phyloP scores from a whole-genome alignment of 805 yeast species.

The Wickerhamiella occidentalis region DNA sequence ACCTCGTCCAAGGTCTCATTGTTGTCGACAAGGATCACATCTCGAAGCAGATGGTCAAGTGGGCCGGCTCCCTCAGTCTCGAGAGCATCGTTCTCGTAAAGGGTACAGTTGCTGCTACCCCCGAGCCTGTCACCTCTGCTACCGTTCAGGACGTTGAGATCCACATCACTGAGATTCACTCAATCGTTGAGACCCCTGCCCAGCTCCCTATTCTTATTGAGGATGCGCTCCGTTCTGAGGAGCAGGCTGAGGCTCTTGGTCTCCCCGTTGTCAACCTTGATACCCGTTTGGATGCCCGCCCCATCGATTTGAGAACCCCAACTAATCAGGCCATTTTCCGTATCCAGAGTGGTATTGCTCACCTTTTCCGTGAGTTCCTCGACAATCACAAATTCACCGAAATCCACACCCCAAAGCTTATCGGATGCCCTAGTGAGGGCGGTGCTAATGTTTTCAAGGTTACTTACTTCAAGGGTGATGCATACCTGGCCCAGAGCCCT shows the following conservation, averaged over 20 bases:
- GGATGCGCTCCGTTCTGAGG: conserved; percentile 93
- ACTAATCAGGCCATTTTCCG: conserved; percentile 96
- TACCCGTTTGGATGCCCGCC: conserved; percentile 89
- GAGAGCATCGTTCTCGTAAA: conserved; percentile 88
- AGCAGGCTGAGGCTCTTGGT: conserved; percentile 64
- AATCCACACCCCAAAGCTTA: conserved; percentile 89
- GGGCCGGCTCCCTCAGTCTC: conserved; percentile 74
- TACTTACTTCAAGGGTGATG: conserved; percentile 81
- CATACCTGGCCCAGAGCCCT: conserved; percentile 95
- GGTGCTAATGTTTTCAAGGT: conserved; percentile 95
- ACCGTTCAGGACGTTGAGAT: conserved; percentile 87
- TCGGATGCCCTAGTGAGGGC: conserved; percentile 95
- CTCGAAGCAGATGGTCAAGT: conserved; percentile 92
- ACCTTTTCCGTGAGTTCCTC: conserved; percentile 81
- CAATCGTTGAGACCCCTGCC: conserved; percentile 79
- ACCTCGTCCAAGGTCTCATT: conserved; percentile 70
- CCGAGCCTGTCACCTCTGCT: conserved; percentile 77
- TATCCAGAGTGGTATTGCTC: conserved; percentile 81
- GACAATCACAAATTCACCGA: conserved; percentile 60
- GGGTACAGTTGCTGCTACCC: conserved; percentile 74
- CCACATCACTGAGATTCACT: conserved; percentile 55
- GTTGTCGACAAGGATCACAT: conserved; percentile 60
- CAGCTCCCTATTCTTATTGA: conserved; percentile 89
- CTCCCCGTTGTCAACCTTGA: conserved; percentile 92
- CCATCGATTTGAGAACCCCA: conserved; percentile 89